phyloP scores from a whole-genome alignment of 1,284 basidiomycete genomes.

The Ganoderma multipileum region DNA sequence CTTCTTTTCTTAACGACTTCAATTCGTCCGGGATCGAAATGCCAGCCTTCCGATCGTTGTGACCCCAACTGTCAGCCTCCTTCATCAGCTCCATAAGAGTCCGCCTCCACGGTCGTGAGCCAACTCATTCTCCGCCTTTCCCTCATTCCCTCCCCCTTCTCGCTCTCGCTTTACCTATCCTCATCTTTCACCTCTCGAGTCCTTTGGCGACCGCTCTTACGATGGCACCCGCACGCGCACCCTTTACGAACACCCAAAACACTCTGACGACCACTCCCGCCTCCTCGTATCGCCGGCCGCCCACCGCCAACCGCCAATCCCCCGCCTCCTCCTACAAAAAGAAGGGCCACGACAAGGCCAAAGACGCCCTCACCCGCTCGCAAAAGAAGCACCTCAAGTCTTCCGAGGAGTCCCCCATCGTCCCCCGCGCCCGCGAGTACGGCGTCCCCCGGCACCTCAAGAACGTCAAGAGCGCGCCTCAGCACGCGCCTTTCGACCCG shows the following conservation, averaged over 20 bases:
- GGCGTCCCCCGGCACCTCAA: slow-evolving; percentile 10
- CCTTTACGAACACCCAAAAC: slow-evolving; percentile 7
- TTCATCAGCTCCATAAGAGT: not conserved
- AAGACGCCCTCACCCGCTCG: not conserved
- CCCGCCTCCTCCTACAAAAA: not conserved
- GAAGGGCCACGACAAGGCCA: not conserved
- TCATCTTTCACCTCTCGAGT: not conserved
- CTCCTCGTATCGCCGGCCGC: not conserved
- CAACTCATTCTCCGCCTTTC: no score
- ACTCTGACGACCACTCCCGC: not conserved
- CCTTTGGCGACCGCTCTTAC: not conserved
- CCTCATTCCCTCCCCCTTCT: not conserved
- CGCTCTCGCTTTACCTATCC: not conserved
- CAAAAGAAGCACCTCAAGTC: slow-evolving; percentile 2
- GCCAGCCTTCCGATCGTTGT: slow-evolving; percentile 9
- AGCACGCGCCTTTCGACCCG: slow-evolving; percentile 5
- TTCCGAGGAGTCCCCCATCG: not conserved
- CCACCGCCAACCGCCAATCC: not conserved
- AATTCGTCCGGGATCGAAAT: not conserved
- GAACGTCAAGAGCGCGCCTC: slow-evolving; percentile 3
- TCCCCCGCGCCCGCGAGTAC: slow-evolving; percentile 6
- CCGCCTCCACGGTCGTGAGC: not conserved
- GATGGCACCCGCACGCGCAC: slow-evolving; percentile 9
- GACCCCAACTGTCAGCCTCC: slow-evolving; percentile 21
- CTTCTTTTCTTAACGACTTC: not conserved